These are phyloP conservation scores for Lactifluus volemus DNA, from an alignment of 768 basidiomycete genomes.

Conservation along the genomic window DNA sequence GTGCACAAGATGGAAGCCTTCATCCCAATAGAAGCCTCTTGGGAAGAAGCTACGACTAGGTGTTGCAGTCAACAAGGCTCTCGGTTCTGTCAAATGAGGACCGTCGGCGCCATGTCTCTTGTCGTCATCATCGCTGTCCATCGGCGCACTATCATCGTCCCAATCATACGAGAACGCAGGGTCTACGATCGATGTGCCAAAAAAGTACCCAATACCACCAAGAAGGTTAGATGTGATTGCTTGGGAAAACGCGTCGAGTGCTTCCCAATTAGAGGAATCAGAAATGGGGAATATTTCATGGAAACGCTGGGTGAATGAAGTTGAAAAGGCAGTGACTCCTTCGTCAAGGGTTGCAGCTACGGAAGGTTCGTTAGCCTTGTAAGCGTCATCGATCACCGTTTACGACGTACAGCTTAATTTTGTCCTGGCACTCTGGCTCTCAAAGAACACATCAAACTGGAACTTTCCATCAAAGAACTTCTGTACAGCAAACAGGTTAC, in stretches of 20 bases:
- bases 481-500: constrained; percentile 83
- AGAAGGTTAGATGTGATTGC: constrained; percentile 85
- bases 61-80: constrained; percentile 78
- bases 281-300: constrained; percentile 60
- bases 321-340: constrained; percentile 57
- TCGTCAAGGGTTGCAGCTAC: constrained; percentile 57
- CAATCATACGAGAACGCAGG: constrained; percentile 81
- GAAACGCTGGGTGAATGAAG: constrained; percentile 61
- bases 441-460: constrained; percentile 84
- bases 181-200: constrained; percentile 84
- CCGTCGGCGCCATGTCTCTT: constrained; percentile 37
- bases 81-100: constrained; percentile 65
- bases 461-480: constrained; percentile 79
- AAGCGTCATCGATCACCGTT: neutral
- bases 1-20: constrained; percentile 90
- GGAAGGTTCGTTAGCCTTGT: neutral
- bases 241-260: constrained; percentile 68
- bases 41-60: constrained; percentile 97
- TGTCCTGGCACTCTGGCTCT: constrained; percentile 60
- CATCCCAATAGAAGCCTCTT: constrained; percentile 98
- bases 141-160: constrained; percentile 54
- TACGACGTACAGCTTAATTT: constrained; percentile 46
- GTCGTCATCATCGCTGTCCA: constrained; percentile 37
- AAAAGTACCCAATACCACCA: constrained; percentile 93
- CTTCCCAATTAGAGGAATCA: constrained; percentile 38